A percentile compares a stretch with the other conserved stretches of the same genome.
These are phyloP conservation scores for Arthrinium phaeospermum DNA, from an alignment of 2,329 filamentous ascomycete genomes.

Conservation along the genomic window DNA sequence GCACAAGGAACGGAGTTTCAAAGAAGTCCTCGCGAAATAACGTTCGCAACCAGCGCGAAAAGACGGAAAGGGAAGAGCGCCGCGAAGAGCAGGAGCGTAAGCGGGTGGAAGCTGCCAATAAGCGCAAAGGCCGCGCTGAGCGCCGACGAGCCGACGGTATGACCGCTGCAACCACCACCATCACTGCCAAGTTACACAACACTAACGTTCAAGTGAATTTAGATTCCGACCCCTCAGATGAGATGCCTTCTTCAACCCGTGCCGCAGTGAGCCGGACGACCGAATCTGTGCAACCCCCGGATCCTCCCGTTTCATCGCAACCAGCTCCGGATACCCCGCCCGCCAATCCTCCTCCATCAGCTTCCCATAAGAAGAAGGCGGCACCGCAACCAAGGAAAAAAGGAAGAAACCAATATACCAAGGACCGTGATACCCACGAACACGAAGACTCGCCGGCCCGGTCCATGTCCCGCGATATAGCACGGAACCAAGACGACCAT, in stretches of 20 bases:
- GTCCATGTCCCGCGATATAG: conserved; percentile 57
- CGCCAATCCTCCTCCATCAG: conserved; percentile 44
- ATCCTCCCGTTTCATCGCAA: conserved; percentile 52
- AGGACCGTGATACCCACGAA: conserved; percentile 67
- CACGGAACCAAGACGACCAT: conserved; percentile 52
- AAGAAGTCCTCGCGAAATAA: conserved; percentile 66
- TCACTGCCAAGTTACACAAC: conserved; percentile 36
- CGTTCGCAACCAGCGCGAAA: conserved; percentile 65
- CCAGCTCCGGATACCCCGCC: conserved; percentile 55
- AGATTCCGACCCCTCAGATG: conserved; percentile 78
- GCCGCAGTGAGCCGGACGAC: conserved; percentile 40
- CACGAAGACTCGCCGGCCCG: conserved; percentile 61
- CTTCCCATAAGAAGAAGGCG: conserved; percentile 60
- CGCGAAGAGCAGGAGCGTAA: conserved; percentile 78
- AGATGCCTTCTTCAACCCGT: conserved; percentile 59
- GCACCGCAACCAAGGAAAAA: conserved; percentile 70
- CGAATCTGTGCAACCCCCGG: conserved; percentile 42
- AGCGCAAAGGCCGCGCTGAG: conserved; percentile 82
- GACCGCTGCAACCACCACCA: conserved; percentile 31
- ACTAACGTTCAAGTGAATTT: conserved; percentile 44
- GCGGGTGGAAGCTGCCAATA: conserved; percentile 75
- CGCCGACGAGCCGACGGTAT: conserved; percentile 81
- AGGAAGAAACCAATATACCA: conserved; percentile 83
- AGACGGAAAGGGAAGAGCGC: conserved; percentile 73
- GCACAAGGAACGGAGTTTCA: conserved; percentile 56